Evolutionary conservation across 371 early-diverging fungal species (phyloP).

Genomic region (Nematocida ironsii): DNA sequence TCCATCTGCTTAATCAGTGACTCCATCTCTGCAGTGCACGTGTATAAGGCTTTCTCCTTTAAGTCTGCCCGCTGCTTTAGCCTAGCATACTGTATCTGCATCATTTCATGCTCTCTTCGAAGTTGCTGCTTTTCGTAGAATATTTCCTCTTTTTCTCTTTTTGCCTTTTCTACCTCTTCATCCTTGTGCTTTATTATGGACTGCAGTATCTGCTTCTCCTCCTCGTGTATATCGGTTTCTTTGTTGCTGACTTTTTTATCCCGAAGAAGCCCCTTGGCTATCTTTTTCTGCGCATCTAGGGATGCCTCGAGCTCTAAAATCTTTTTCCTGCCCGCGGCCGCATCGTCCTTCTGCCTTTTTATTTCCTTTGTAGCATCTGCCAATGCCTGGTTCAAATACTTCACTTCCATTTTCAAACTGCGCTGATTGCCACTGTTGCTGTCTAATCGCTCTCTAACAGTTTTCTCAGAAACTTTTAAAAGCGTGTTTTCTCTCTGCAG

Average conservation of each 20-base stretch:
- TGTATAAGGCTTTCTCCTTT: constrained; percentile 57
- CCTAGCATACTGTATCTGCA: constrained; percentile 45
- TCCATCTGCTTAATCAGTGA: constrained; percentile 54
- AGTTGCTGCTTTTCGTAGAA: constrained; percentile 39
- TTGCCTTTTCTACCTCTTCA: constrained; percentile 21
- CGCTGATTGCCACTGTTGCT: not conserved
- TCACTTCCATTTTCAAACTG: constrained; percentile 35
- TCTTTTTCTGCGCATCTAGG: constrained; percentile 63
- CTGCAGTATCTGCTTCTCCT: constrained; percentile 59
- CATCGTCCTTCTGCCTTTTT: constrained; percentile 54
- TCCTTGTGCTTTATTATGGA: constrained; percentile 58
- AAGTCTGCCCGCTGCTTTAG: constrained; percentile 57
- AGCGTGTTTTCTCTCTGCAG: constrained; percentile 33
- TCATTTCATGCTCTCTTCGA: constrained; percentile 34
- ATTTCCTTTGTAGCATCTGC: constrained; percentile 47
- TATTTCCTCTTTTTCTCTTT: constrained; percentile 37
- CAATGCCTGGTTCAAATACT: constrained; percentile 37
- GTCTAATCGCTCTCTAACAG: constrained; percentile 26
- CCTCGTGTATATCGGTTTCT: constrained; percentile 56
- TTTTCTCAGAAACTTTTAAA: constrained; percentile 24
- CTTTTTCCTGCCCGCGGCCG: constrained; percentile 28
- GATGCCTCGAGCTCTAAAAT: constrained; percentile 61
- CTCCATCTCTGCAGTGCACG: constrained; percentile 65
- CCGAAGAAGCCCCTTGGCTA: constrained; percentile 57
- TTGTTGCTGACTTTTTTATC: constrained; percentile 55